Evolutionary conservation across 2,329 filamentous ascomycete genomes (phyloP).

Genomic region (Keithomyces neogunnii): DNA sequence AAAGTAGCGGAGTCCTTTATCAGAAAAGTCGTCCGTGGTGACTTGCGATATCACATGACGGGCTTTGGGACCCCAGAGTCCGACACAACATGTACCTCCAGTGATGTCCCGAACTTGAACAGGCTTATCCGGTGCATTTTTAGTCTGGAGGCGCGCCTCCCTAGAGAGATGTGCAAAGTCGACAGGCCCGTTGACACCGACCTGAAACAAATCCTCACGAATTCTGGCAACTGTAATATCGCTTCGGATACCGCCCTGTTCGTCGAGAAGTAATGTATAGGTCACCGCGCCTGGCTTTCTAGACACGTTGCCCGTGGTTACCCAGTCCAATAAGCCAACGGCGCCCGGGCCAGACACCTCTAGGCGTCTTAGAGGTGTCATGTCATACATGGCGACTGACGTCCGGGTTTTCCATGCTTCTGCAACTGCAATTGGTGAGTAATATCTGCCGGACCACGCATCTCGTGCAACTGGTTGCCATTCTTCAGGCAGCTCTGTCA

Average conservation of each 20-base stretch:
- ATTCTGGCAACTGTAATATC: constrained; percentile 50
- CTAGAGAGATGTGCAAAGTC: constrained; percentile 46
- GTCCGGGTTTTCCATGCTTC: constrained; percentile 60
- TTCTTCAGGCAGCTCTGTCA: constrained; percentile 39
- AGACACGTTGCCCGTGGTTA: constrained; percentile 42
- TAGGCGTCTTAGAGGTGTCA: constrained; percentile 51
- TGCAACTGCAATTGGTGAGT: constrained; percentile 49
- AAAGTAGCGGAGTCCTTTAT: constrained; percentile 40
- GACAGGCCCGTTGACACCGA: constrained; percentile 46
- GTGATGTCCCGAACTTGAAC: constrained; percentile 51
- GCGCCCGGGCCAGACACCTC: constrained; percentile 51
- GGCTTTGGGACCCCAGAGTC: constrained; percentile 52
- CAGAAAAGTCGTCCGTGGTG: constrained; percentile 36
- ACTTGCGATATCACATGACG: constrained; percentile 39
- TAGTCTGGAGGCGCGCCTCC: constrained; percentile 41
- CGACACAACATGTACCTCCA: constrained; percentile 50
- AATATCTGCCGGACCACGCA: constrained; percentile 47
- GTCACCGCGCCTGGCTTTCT: constrained; percentile 40
- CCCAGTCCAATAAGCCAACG: constrained; percentile 41
- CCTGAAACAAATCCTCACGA: constrained; percentile 39
- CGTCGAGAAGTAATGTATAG: constrained; percentile 48
- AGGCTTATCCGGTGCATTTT: constrained; percentile 29
- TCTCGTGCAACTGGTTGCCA: constrained; percentile 50
- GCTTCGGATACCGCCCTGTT: constrained; percentile 43
- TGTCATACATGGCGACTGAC: constrained; percentile 53